Percentiles rank a stretch among this genome's conserved stretches.
phyloP scores from a whole-genome alignment of 2,329 filamentous ascomycete species.

The Colletotrichum kahawae region DNA sequence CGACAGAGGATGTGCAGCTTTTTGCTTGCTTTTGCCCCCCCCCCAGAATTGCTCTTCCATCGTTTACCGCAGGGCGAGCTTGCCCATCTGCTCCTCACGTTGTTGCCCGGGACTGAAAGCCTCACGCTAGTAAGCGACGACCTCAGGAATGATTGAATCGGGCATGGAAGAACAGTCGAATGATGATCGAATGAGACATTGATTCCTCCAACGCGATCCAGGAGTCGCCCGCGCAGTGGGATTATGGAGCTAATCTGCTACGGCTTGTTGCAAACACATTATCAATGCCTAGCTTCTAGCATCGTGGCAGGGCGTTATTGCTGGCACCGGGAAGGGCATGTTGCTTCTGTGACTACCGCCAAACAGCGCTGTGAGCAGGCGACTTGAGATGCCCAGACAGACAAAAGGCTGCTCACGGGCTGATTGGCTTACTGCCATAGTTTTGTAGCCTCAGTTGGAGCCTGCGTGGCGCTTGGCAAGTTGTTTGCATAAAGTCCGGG shows the following conservation, averaged over 20 bases:
- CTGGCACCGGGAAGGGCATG: neutral
- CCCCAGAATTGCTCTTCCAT: neutral
- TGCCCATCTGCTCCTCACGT: neutral
- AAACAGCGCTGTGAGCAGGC: neutral
- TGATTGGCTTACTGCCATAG: conserved; percentile 10
- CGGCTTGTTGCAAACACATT: neutral
- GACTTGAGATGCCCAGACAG: conserved; percentile 2
- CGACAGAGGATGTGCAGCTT: conserved; percentile 1
- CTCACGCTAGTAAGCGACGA: neutral
- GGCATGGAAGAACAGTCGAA: conserved; percentile 13
- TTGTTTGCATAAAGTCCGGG: conserved; percentile 37
- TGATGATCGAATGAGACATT: conserved; percentile 17
- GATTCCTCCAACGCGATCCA: neutral
- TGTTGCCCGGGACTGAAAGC: neutral
- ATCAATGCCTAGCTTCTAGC: neutral
- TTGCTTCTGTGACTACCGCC: conserved; percentile 1
- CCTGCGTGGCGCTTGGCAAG: conserved; percentile 20
- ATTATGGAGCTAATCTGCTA: neutral
- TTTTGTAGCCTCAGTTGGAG: neutral
- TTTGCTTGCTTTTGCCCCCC: neutral
- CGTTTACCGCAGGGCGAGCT: neutral
- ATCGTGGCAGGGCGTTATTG: neutral
- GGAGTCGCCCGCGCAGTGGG: neutral
- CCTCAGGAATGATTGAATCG: neutral
- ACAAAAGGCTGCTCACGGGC: neutral